Conservation (phyloP, 2,329 filamentous ascomycete genomes). For the Calonectria leucothoes region DNA sequence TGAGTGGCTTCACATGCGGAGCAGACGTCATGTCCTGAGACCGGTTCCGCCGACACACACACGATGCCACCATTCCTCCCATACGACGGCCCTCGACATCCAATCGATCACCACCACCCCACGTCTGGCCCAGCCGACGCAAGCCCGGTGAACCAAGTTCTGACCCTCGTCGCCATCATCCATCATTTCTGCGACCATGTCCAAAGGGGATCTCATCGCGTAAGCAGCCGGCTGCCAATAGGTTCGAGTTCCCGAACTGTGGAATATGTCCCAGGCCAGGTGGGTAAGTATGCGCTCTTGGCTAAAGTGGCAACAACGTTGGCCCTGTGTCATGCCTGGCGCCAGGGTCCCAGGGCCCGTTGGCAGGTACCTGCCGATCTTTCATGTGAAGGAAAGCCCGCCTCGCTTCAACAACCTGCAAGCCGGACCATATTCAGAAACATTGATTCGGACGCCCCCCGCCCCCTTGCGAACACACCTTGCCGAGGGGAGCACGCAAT, state of each 20-base stretch:
- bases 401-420: slow-evolving; percentile 6
- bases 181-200: slow-evolving; percentile 27
- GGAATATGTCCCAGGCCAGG: slow-evolving; percentile 25
- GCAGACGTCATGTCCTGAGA: slow-evolving; percentile 41
- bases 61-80: slow-evolving; percentile 2
- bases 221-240: slow-evolving; percentile 32
- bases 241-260: slow-evolving; percentile 28
- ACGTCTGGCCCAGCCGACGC: slow-evolving; percentile 16
- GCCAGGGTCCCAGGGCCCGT: slow-evolving; percentile 14
- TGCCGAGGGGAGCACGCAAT: slow-evolving; percentile 32
- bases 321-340: background rate
- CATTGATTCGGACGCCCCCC: background rate
- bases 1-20: slow-evolving; percentile 38
- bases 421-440: slow-evolving; percentile 16
- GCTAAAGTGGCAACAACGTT: slow-evolving; percentile 20
- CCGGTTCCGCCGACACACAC: slow-evolving; percentile 34
- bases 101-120: slow-evolving; percentile 18
- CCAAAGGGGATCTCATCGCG: slow-evolving; percentile 32
- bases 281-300: slow-evolving; percentile 10
- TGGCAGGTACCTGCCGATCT: slow-evolving; percentile 29
- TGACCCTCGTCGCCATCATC: slow-evolving; percentile 17
- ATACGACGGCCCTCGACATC: background rate
- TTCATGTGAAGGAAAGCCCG: slow-evolving; percentile 14
- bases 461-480: slow-evolving; percentile 21
- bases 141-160: slow-evolving; percentile 13